These are phyloP conservation scores for Niebla homalea DNA, from an alignment of 495 filamentous ascomycete genomes.

Conservation along the genomic window DNA sequence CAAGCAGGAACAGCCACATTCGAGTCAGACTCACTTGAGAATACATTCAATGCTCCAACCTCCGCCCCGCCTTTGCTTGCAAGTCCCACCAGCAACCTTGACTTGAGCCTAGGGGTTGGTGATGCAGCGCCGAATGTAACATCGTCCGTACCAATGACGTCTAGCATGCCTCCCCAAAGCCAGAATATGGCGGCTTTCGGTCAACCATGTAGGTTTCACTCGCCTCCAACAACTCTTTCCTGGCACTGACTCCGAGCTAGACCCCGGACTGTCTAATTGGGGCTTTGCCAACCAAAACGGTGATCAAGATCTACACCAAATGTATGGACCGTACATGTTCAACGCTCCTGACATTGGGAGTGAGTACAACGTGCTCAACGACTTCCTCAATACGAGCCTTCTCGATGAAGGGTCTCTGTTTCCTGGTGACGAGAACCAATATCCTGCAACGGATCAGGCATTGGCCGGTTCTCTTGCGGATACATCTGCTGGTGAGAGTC, in stretches of 20 bases:
- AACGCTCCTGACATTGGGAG: conserved; percentile 84
- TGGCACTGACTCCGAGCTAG: conserved; percentile 16
- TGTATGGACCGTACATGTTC: conserved; percentile 92
- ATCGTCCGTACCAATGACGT: neutral
- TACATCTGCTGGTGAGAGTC: conserved; percentile 19
- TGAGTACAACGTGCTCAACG: conserved; percentile 91
- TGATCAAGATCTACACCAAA: conserved; percentile 86
- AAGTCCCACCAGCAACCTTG: neutral
- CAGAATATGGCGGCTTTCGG: conserved; percentile 30
- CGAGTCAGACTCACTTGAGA: neutral
- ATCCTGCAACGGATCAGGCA: conserved; percentile 41
- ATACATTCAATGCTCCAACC: neutral
- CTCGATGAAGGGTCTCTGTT: conserved; percentile 63
- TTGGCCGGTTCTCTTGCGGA: conserved; percentile 38
- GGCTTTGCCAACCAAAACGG: conserved; percentile 58
- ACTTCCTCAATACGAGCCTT: conserved; percentile 82
- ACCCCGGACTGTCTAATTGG: conserved; percentile 58
- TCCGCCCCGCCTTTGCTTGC: conserved; percentile 10
- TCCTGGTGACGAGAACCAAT: conserved; percentile 46
- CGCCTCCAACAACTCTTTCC: conserved; percentile 11
- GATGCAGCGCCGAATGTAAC: conserved; percentile 1
- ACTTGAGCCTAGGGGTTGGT: neutral
- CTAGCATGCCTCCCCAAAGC: neutral
- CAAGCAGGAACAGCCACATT: conserved; percentile 26
- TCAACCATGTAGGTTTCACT: conserved; percentile 59